Conservation (phyloP, 2,329 filamentous ascomycete genomes). For the Dendryphion nanum region DNA sequence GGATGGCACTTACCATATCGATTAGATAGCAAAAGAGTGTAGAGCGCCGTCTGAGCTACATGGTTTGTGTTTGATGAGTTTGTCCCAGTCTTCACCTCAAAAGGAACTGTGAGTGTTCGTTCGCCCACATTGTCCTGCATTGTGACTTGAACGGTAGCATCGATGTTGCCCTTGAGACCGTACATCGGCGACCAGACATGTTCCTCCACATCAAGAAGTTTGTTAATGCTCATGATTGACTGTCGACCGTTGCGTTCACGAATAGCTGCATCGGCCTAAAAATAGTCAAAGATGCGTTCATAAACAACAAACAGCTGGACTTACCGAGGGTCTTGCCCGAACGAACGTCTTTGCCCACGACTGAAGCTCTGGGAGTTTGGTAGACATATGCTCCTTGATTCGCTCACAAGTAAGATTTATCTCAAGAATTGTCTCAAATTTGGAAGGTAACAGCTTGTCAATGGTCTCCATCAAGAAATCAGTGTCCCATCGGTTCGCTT, state of each 20-base stretch:
- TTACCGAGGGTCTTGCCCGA: slow-evolving; percentile 65
- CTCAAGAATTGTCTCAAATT: slow-evolving; percentile 86
- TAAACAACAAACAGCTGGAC: too few relatives aligned
- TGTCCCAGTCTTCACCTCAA: slow-evolving; percentile 94
- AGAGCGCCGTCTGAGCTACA: slow-evolving; percentile 89
- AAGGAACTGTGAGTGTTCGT: slow-evolving; percentile 78
- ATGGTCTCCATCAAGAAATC: slow-evolving; percentile 66
- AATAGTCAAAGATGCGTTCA: too few relatives aligned
- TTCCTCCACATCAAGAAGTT: slow-evolving; percentile 93
- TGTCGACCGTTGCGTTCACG: slow-evolving; percentile 76
- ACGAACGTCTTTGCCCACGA: slow-evolving; percentile 85
- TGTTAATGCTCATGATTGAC: slow-evolving; percentile 81
- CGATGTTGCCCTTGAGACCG: slow-evolving; percentile 94
- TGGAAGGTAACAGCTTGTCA: slow-evolving; percentile 66
- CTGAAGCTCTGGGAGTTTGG: slow-evolving; percentile 78
- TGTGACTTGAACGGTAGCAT: slow-evolving; percentile 88
- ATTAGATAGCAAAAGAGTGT: slow-evolving; percentile 88
- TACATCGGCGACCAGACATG: slow-evolving; percentile 99
- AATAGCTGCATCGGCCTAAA: slow-evolving; percentile 68
- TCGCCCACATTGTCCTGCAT: slow-evolving; percentile 68
- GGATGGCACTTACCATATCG: slow-evolving; percentile 65
- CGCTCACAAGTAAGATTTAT: slow-evolving; percentile 73
- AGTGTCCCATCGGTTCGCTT: slow-evolving; percentile 77
- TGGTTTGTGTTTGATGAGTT: slow-evolving; percentile 75
- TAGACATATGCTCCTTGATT: slow-evolving; percentile 75